Base-by-base conservation (phyloP, 2,329 filamentous ascomycete genomes). In the Diaporthe citri region DNA sequence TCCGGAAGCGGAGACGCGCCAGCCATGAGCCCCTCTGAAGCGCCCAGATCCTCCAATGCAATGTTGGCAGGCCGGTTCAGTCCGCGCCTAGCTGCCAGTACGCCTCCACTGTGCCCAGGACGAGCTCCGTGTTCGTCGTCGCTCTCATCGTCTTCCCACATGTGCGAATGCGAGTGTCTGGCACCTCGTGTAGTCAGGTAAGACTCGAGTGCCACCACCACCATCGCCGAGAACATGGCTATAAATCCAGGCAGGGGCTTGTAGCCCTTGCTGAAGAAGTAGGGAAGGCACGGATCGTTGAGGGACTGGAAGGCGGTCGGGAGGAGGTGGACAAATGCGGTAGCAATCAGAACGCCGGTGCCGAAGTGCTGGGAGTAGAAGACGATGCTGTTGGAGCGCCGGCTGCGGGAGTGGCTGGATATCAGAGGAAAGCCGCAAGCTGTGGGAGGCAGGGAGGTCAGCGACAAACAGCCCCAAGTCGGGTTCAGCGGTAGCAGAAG, bases 201-300 rank as follows among this genome's bases (percentile, higher is more conserved):
- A 85, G 97, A 97, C 83, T 98, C 96, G 71, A 98, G 89, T 2
- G 91, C 90, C 9, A 97, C 94, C 4, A 98, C 95, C 5, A 94
- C 86, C 75, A 97, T 88, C n/a, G 95, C 94, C 15, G 94, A 92
- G 13, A 92, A 83, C 94, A 97, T 96, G 73, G 94, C 93, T 62
- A 97, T 90, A 64, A 97, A 88, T 2, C 95, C 95, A 0, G 95
- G 92, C 82, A 97, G 92, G 8, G 94, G 94, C 62, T 88, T 90
- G 82, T 97, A 97, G n/a, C 90, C 90, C 77, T 93, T 81, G 82
- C 90, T 96, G 90, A 96, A 97, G 81, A 95, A 93, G 74, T 89
- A 87, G 12, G 95, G 94, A 0, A 97, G 90, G 79, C 93, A 94
- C 57, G 92, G 92, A 77, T 93, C 90, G 77, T 89, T 93, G 28